Conservation (phyloP, 257 asterid genomes). For the Paraleonurus japonicus region DNA sequence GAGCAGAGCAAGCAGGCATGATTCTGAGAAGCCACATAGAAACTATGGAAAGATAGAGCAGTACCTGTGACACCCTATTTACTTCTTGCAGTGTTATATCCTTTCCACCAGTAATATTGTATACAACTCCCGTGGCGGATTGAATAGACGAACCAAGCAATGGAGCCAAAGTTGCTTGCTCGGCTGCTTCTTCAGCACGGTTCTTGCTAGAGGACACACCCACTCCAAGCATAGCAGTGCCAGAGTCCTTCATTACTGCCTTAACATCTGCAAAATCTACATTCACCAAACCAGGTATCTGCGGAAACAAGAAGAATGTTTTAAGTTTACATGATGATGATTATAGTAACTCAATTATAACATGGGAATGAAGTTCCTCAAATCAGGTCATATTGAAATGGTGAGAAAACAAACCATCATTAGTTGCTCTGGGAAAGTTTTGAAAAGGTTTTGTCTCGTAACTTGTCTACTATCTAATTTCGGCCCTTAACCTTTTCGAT, state of each 20-base stretch:
- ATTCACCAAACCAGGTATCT: slow-evolving; percentile 97
- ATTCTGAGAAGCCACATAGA: background rate
- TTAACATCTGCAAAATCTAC: slow-evolving; percentile 98
- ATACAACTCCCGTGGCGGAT: slow-evolving; percentile 97
- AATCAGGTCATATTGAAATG: background rate
- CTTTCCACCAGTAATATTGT: slow-evolving; percentile 97
- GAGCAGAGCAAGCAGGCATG: too few species aligned
- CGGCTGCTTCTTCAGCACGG: slow-evolving; percentile 99
- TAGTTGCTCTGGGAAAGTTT: background rate
- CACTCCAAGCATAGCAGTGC: slow-evolving; percentile 99
- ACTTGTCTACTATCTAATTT: background rate
- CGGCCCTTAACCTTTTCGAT: too few species aligned
- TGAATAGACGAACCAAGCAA: slow-evolving; percentile 93
- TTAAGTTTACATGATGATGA: background rate
- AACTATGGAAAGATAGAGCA: background rate
- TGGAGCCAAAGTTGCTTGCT: slow-evolving; percentile 97
- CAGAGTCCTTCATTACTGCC: slow-evolving; percentile 99
- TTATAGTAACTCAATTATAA: background rate
- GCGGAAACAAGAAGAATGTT: slow-evolving; percentile 33
- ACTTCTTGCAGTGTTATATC: slow-evolving; percentile 97
- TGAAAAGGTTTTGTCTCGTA: background rate
- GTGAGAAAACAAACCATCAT: background rate
- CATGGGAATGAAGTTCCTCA: background rate
- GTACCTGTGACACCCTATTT: slow-evolving; percentile 95
- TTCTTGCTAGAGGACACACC: slow-evolving; percentile 99